Conservation (phyloP, 2,329 filamentous ascomycete species). For the Xylariaceae sp. region DNA sequence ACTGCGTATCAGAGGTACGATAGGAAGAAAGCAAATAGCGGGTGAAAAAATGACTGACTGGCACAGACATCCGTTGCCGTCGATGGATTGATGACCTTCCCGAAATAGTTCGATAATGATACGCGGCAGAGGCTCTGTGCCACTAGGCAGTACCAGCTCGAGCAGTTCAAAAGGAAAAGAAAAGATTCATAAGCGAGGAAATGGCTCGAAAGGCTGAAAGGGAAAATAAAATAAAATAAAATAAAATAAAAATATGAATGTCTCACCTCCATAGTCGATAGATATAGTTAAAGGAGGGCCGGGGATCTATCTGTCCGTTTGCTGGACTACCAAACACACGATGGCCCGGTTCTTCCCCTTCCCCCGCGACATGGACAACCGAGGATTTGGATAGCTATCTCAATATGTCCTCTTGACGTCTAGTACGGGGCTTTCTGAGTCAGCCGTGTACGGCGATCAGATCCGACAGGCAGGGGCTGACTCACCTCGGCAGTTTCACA, state of each 20-base stretch:
- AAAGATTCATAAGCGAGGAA: constrained; percentile 10
- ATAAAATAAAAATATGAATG: constrained; percentile 28
- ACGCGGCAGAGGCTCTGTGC: constrained; percentile 26
- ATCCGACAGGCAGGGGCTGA: constrained; percentile 29
- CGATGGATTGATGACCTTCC: constrained; percentile 16
- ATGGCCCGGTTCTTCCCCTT: constrained; percentile 31
- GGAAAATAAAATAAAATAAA: constrained; percentile 18
- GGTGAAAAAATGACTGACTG: constrained; percentile 7
- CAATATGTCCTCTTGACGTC: constrained; percentile 24
- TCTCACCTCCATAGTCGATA: constrained; percentile 33
- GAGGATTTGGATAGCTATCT: constrained; percentile 10
- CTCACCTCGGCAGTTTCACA: constrained; percentile 31
- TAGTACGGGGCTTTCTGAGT: constrained; percentile 30
- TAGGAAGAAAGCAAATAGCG: constrained; percentile 6
- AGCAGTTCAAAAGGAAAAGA: constrained; percentile 3
- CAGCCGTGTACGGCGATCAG: constrained; percentile 30
- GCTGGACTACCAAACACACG: constrained; percentile 31
- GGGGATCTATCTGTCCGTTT: constrained; percentile 22
- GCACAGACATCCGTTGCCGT: constrained; percentile 10
- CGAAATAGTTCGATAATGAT: constrained; percentile 20
- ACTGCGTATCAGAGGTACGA: constrained; percentile 17
- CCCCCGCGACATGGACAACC: constrained; percentile 32
- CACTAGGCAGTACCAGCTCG: constrained; percentile 27
- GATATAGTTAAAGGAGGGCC: constrained; percentile 12
- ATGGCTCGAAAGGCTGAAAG: constrained; percentile 7